phyloP scores from a whole-genome alignment of 2,329 filamentous ascomycete genomes.

The Monosporascus sp. region DNA sequence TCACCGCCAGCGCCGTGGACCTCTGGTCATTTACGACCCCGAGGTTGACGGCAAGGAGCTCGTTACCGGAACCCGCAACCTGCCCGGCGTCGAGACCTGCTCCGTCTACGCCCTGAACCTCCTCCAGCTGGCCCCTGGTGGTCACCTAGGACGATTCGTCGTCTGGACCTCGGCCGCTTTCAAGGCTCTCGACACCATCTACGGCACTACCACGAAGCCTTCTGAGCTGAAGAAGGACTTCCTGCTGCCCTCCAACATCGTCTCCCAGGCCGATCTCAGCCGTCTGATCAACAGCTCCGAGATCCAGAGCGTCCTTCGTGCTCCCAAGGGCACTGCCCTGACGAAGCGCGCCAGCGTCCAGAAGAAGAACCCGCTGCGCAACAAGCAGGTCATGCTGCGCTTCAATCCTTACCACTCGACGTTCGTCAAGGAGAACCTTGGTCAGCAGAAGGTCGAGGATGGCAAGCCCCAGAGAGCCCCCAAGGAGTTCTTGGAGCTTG shows the following conservation, averaged over 20 bases:
- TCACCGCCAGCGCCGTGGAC: conserved; percentile 95
- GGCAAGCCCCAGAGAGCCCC: conserved; percentile 50
- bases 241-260: conserved; percentile 86
- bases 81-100: conserved; percentile 94
- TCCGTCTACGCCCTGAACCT: conserved; percentile 94
- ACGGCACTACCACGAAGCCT: conserved; percentile 85
- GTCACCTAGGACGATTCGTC: conserved; percentile 97
- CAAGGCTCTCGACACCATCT: conserved; percentile 93
- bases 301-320: conserved; percentile 91
- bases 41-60: conserved; percentile 94
- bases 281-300: conserved; percentile 99
- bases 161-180: conserved; percentile 98
- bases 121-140: conserved; percentile 97
- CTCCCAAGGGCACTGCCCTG: conserved; percentile 80
- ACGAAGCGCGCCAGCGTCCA: conserved; percentile 89
- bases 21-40: conserved; percentile 95
- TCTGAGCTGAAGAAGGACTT: conserved; percentile 98
- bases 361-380: conserved; percentile 99
- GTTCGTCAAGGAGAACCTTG: conserved; percentile 82
- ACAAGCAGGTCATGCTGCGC: conserved; percentile 97
- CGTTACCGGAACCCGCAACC: conserved; percentile 94
- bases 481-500: conserved; percentile 22
- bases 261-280: conserved; percentile 90
- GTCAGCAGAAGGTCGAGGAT: conserved; percentile 59
- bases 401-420: conserved; percentile 96